Conservation (phyloP, 768 basidiomycete species). For the Russula abietina region DNA sequence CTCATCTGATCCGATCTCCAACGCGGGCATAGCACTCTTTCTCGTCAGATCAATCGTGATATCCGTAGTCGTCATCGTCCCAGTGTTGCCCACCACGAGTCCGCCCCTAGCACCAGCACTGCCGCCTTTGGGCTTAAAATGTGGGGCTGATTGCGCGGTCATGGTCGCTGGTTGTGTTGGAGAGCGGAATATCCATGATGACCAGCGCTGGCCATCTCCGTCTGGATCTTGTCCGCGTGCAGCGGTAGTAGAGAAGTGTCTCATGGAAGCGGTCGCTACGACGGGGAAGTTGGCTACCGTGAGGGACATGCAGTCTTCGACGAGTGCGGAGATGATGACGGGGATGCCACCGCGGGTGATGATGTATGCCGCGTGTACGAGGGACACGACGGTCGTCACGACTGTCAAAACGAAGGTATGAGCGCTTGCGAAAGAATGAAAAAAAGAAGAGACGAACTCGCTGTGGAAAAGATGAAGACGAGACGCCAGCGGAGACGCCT, state of each 20-base stretch:
- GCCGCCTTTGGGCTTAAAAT: not conserved
- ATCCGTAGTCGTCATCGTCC: not conserved
- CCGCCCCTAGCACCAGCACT: not conserved
- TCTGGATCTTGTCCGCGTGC: conserved; percentile 5
- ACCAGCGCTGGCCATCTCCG: conserved; percentile 22
- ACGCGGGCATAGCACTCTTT: not conserved
- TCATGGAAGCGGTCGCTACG: conserved; percentile 21
- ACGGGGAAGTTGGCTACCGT: conserved; percentile 19
- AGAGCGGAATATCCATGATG: conserved; percentile 25
- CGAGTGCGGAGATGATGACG: conserved; percentile 31
- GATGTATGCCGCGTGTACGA: conserved; percentile 31
- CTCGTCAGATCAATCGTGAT: not conserved
- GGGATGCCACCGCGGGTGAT: conserved; percentile 28
- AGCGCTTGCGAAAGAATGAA: too few relatives aligned
- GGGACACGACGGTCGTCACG: conserved; percentile 30
- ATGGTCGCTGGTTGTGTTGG: not conserved
- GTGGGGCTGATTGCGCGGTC: not conserved
- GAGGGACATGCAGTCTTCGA: conserved; percentile 28
- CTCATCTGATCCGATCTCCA: not conserved
- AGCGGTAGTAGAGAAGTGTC: not conserved
- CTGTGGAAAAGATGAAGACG: conserved; percentile 49
- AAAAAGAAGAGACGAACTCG: conserved; percentile 31
- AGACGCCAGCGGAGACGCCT: conserved; percentile 37
- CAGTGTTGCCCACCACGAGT: not conserved
- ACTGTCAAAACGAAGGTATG: conserved; percentile 9